phyloP scores from a whole-genome alignment of 257 asterid genomes.

The Fraxinus americana region DNA sequence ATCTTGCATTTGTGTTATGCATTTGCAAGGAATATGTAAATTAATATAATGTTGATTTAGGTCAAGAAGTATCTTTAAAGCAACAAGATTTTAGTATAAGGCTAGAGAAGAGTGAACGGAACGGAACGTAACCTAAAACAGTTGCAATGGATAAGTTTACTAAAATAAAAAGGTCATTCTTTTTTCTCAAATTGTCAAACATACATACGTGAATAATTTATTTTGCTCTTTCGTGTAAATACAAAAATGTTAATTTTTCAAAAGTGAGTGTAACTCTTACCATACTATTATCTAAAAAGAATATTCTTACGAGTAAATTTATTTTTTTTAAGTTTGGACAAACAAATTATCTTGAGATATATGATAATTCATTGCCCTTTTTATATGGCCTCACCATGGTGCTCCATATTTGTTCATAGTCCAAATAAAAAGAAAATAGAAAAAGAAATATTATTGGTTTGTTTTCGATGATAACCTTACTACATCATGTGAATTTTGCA shows the following conservation, averaged over 20 bases:
- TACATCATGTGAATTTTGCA: neutral
- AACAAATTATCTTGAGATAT: neutral
- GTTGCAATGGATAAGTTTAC: too few relatives aligned
- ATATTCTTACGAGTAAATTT: neutral
- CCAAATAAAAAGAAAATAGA: neutral
- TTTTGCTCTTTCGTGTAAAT: too few relatives aligned
- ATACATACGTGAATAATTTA: neutral
- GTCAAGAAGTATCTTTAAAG: neutral
- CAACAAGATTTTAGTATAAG: neutral
- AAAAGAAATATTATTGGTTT: neutral
- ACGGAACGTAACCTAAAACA: too few relatives aligned
- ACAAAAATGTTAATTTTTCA: neutral
- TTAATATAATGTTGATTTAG: neutral
- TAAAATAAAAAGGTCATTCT: neutral
- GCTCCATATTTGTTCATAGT: neutral
- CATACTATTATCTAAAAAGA: too few relatives aligned
- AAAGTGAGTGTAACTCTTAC: too few relatives aligned
- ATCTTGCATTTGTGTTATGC: neutral
- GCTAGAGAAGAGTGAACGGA: neutral
- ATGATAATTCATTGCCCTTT: neutral
- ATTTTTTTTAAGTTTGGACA: neutral
- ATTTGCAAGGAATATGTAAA: neutral
- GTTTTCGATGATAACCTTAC: neutral
- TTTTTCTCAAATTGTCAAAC: neutral
- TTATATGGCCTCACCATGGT: neutral